Percentiles rank a stretch among this genome's conserved stretches.
These are phyloP conservation scores for Boletus patriciae DNA, from an alignment of 768 basidiomycete genomes.

Conservation along the genomic window DNA sequence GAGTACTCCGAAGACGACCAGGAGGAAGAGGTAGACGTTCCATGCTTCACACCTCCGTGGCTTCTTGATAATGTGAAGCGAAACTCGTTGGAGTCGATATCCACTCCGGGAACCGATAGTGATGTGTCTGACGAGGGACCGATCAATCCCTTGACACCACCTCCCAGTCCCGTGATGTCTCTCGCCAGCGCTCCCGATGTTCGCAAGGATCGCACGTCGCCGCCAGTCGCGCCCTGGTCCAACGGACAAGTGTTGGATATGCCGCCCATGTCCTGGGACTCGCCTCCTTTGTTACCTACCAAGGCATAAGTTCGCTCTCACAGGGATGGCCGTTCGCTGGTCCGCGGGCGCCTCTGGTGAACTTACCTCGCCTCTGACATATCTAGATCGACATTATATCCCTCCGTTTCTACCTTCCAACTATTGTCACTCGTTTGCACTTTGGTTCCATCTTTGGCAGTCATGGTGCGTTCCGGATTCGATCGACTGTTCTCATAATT, in stretches of 20 bases:
- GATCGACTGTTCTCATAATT: background rate
- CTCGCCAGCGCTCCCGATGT: background rate
- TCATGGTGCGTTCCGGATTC: conserved; percentile 1
- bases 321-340: conserved; percentile 3
- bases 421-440: conserved; percentile 19
- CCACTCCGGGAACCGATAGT: background rate
- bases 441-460: background rate
- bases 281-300: conserved; percentile 1
- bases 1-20: background rate
- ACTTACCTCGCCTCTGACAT: conserved; percentile 3
- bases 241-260: background rate
- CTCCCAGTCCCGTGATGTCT: background rate
- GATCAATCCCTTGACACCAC: conserved; percentile 9
- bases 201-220: background rate
- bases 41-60: background rate
- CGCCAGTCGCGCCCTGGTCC: background rate
- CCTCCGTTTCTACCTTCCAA: background rate
- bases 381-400: background rate
- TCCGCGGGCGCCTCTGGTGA: background rate
- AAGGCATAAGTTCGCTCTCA: conserved; percentile 2
- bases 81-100: conserved; percentile 1
- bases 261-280: background rate
- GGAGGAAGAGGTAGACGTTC: background rate
- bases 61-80: background rate
- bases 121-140: conserved; percentile 3